Evolutionary conservation across 495 filamentous ascomycete species (phyloP), one percentile per base, ranked within the genome.

Genomic region (Pseudomonodictys pantanalensis): DNA sequence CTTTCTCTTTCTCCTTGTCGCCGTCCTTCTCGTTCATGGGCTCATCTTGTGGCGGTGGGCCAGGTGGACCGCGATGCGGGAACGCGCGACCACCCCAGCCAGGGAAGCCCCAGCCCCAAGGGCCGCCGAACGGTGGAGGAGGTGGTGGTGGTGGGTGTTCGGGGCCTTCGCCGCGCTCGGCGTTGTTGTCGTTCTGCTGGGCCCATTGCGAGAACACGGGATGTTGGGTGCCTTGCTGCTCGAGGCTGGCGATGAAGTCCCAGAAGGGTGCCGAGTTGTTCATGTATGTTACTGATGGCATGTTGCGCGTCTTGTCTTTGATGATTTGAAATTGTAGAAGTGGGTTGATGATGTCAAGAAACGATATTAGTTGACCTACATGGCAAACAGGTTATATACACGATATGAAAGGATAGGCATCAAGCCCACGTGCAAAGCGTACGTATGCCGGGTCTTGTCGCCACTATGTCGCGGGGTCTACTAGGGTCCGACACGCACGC

Each of bases 251-350:
- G 39, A 76, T 46, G 39, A 71, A 77, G 68, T 77, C 75, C 75
- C 75, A 77, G 65, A 77, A 77, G 51, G 74, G 75, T 50, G 69
- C 74, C 3, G 68, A 65, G 56, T 74, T 72, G 56, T 77, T 73
- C 71, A 71, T 68, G 61, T 76, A 76, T 24, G 60, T 60, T 42
- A 75, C 63, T 56, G 71, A 73, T 56, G 74, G 69, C 72, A 75
- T 77, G 48, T 20, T 64, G 47, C 45, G 28, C 22, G 24, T n/a
- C n/a, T n/a, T n/a, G 33, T 29, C 12, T 44, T 38, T 38, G 49
- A 52, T 52, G 22, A n/a, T n/a, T n/a, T 52, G 20, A 4, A 9
- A 20, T 35, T 38, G 35, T 43, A 29, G 23, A 29, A 30, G 24
- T 17, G 25, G 38, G 9, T 38, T 29, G 12, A 25, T 45, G 29